phyloP scores from a whole-genome alignment of 129 eudicot species.

The Gnaphalium uliginosum region DNA sequence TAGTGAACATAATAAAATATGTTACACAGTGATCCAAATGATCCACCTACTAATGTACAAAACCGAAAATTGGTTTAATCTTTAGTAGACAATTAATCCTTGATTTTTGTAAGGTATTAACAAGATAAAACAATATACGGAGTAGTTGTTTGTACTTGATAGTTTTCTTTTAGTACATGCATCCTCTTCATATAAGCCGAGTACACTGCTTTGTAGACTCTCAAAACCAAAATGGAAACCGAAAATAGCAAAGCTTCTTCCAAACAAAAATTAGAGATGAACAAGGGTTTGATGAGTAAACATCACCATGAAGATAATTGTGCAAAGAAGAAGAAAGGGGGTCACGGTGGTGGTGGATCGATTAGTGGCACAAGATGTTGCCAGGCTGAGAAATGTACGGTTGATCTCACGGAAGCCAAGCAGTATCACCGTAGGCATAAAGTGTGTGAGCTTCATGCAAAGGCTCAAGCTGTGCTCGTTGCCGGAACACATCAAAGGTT shows the following conservation, averaged over 20 bases:
- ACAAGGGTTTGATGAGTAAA: slow-evolving; percentile 13
- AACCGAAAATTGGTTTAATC: too few relatives aligned
- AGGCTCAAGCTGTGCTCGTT: slow-evolving; percentile 62
- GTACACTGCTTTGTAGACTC: slow-evolving; percentile 13
- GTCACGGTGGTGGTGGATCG: slow-evolving; percentile 30
- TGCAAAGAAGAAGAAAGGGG: slow-evolving; percentile 28
- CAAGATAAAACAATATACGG: slow-evolving; percentile 8
- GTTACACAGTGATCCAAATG: too few relatives aligned
- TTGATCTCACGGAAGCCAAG: slow-evolving; percentile 61
- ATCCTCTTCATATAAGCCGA: slow-evolving; percentile 16
- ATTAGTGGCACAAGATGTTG: slow-evolving; percentile 45
- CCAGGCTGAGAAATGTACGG: slow-evolving; percentile 64
- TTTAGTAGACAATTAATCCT: too few relatives aligned
- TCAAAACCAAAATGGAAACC: slow-evolving; percentile 32
- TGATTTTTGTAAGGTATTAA: too few relatives aligned
- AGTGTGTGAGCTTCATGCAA: slow-evolving; percentile 76
- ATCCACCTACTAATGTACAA: too few relatives aligned
- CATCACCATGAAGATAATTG: slow-evolving; percentile 10
- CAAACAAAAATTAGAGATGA: slow-evolving; percentile 25
- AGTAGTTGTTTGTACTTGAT: not conserved
- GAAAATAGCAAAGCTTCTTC: slow-evolving; percentile 10
- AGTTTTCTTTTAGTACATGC: slow-evolving; percentile 3
- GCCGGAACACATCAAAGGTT: slow-evolving; percentile 68
- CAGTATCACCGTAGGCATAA: slow-evolving; percentile 69
- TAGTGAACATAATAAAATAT: too few relatives aligned